Evolutionary conservation across 139 green algal species (phyloP).

Genomic region (Volvox reticuliferus): DNA sequence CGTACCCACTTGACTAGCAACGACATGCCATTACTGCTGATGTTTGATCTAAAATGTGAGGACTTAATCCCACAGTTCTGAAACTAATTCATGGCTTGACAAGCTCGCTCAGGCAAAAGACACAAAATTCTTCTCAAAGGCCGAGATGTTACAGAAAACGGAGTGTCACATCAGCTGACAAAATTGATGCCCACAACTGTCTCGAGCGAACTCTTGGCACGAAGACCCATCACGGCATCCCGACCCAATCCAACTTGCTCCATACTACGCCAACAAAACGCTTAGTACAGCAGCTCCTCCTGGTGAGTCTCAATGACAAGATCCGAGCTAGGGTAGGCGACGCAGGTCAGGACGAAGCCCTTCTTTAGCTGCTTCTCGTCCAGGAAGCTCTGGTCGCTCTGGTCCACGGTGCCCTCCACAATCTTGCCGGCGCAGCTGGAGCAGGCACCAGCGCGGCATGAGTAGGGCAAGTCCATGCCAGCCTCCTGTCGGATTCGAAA

Average conservation of each 20-base stretch:
- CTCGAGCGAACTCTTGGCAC: background rate
- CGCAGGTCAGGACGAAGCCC: conserved; percentile 94
- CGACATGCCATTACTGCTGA: too few species aligned
- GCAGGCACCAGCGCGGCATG: conserved; percentile 85
- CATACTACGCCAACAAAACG: background rate
- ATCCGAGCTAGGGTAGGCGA: conserved; percentile 92
- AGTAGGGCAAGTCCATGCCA: conserved; percentile 91
- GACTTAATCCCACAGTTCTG: too few species aligned
- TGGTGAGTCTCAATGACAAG: conserved; percentile 76
- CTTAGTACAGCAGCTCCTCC: conserved; percentile 67
- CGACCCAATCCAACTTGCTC: background rate
- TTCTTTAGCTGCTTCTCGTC: conserved; percentile 88
- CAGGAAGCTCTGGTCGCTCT: conserved; percentile 94
- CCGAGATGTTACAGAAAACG: conserved; percentile 6
- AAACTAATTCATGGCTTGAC: too few species aligned
- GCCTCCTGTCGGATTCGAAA: background rate
- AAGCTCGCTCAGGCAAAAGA: too few species aligned
- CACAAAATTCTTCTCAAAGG: too few species aligned
- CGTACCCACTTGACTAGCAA: too few species aligned
- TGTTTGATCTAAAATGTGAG: too few species aligned
- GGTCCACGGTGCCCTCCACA: conserved; percentile 74
- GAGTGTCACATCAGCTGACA: background rate
- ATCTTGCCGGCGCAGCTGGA: conserved; percentile 78
- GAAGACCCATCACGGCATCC: background rate
- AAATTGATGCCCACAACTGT: background rate